A percentile compares a stretch with the other conserved stretches of the same genome.
Evolutionary conservation across 106 monocot genomes (phyloP).

Genomic region (Dactylorhiza incarnata): DNA sequence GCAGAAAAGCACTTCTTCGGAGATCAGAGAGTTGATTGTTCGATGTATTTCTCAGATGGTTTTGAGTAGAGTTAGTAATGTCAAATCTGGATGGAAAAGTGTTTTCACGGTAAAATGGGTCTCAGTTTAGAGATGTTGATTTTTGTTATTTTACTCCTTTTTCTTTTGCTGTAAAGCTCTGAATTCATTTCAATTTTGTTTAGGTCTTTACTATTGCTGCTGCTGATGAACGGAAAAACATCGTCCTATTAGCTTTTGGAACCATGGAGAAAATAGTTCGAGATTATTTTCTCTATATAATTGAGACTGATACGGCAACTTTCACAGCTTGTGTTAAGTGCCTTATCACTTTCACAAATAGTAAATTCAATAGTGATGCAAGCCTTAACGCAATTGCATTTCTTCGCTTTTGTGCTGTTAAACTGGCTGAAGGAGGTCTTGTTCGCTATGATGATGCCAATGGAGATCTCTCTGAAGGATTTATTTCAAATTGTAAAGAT

Average conservation of each 20-base stretch:
- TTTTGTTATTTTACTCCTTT: not conserved
- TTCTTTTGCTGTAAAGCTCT: not conserved
- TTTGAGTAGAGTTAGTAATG: slow-evolving; percentile 80
- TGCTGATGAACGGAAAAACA: slow-evolving; percentile 87
- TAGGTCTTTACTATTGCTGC: slow-evolving; percentile 89
- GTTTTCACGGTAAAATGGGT: slow-evolving; percentile 63
- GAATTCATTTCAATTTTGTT: not conserved
- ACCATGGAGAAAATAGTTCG: slow-evolving; percentile 98
- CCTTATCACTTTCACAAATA: slow-evolving; percentile 78
- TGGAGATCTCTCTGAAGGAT: slow-evolving; percentile 36
- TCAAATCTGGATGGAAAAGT: slow-evolving; percentile 99
- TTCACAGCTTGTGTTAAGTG: slow-evolving; percentile 98
- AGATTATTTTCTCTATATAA: slow-evolving; percentile 95
- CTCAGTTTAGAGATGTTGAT: not conserved
- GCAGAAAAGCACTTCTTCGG: slow-evolving; percentile 84
- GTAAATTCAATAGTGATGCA: slow-evolving; percentile 88
- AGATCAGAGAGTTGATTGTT: slow-evolving; percentile 75
- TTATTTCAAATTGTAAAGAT: slow-evolving; percentile 41
- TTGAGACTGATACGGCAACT: slow-evolving; percentile 90
- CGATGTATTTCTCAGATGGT: slow-evolving; percentile 97
- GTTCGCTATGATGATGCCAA: slow-evolving; percentile 59
- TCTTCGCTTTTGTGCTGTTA: slow-evolving; percentile 97
- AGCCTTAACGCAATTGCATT: slow-evolving; percentile 99
- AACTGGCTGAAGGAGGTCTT: slow-evolving; percentile 87
- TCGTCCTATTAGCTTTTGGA: slow-evolving; percentile 85